Evolutionary conservation across 306 rosid genomes (phyloP).

Genomic region (Crotalaria pallida): DNA sequence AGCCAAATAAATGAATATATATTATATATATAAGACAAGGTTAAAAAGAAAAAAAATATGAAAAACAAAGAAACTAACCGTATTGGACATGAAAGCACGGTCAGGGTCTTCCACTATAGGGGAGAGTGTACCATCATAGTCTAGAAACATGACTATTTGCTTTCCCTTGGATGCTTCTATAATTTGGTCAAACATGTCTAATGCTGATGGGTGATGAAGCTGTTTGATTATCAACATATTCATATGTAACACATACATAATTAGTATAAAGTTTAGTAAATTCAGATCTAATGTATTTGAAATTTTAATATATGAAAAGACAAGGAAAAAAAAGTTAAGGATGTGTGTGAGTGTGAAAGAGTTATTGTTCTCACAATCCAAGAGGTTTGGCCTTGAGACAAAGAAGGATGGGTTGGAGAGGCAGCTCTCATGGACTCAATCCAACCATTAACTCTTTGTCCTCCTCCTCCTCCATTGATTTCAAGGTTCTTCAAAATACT

Average conservation of each 20-base stretch:
- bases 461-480: slow-evolving; percentile 40
- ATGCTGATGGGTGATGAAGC: slow-evolving; percentile 70
- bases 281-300: background rate
- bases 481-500: slow-evolving; percentile 49
- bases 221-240: slow-evolving; percentile 10
- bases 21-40: background rate
- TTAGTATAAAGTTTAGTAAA: background rate
- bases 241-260: background rate
- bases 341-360: background rate
- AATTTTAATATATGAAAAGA: background rate
- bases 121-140: slow-evolving; percentile 80
- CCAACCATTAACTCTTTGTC: slow-evolving; percentile 53
- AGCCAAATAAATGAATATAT: background rate
- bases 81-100: slow-evolving; percentile 68
- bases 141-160: slow-evolving; percentile 75
- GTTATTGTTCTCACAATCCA: slow-evolving; percentile 53
- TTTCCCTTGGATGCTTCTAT: slow-evolving; percentile 68
- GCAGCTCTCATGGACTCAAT: slow-evolving; percentile 81
- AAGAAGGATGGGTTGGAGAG: slow-evolving; percentile 60
- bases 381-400: slow-evolving; percentile 36
- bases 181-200: slow-evolving; percentile 69
- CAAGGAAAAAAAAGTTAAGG: too few species aligned
- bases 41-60: too few species aligned
- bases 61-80: slow-evolving; percentile 35
- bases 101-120: slow-evolving; percentile 88